phyloP scores from a whole-genome alignment of 305 asterid genomes.

The Andrographis paniculata region DNA sequence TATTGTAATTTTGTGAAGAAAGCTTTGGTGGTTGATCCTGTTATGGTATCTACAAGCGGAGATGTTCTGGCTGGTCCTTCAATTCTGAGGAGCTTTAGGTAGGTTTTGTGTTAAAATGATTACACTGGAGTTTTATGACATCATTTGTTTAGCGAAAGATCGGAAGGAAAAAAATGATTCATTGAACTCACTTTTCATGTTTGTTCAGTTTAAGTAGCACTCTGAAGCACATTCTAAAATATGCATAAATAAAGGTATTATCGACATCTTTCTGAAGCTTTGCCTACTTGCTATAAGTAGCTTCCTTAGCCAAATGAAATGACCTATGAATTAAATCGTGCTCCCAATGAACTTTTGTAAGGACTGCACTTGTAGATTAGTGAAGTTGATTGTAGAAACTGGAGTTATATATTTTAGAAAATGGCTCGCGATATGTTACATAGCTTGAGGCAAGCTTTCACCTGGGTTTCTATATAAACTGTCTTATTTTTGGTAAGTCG shows the following conservation, averaged over 20 bases:
- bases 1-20: conserved; percentile 33
- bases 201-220: conserved; percentile 4
- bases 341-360: background rate
- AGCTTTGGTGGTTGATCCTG: conserved; percentile 99
- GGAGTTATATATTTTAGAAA: conserved; percentile 3
- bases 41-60: conserved; percentile 95
- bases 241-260: background rate
- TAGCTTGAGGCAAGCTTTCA: conserved; percentile 2
- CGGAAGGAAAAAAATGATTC: background rate
- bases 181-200: conserved; percentile 3
- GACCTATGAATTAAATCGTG: background rate
- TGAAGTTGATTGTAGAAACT: background rate
- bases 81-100: conserved; percentile 61
- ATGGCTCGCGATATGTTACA: background rate
- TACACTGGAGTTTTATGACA: conserved; percentile 1
- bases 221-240: background rate
- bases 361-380: background rate
- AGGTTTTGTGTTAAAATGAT: conserved; percentile 16
- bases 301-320: background rate
- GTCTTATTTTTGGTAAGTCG: conserved; percentile 5
- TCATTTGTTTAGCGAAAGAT: background rate
- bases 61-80: conserved; percentile 70
- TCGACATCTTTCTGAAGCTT: conserved; percentile 2
- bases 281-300: conserved; percentile 1
- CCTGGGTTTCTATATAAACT: conserved; percentile 1